A percentile compares a stretch with the other conserved stretches of the same genome.
Conservation (phyloP, 2,329 filamentous ascomycete genomes). For the Neonectria coccinea region DNA sequence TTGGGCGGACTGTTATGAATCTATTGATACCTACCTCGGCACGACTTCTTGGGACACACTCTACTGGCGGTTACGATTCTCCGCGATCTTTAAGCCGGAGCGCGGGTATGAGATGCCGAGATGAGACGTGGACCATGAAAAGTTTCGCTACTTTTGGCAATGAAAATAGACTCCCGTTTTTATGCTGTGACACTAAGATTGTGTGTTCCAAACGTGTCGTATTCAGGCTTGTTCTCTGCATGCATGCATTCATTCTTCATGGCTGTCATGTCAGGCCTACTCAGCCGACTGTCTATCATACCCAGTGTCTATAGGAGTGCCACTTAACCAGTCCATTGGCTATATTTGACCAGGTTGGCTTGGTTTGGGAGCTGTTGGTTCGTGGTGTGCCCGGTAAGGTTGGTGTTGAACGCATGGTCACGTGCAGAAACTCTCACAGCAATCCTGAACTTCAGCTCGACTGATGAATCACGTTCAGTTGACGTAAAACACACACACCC, state of each 20-base stretch:
- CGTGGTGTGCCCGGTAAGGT: neutral
- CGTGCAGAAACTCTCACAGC: neutral
- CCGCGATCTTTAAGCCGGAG: conserved; percentile 14
- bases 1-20: conserved; percentile 24
- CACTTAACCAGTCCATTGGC: neutral
- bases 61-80: conserved; percentile 7
- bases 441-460: neutral
- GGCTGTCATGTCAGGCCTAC: neutral
- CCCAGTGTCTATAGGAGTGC: too few species aligned
- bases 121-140: conserved; percentile 38
- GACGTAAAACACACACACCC: neutral
- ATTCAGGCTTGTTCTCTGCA: neutral
- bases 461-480: neutral
- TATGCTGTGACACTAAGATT: conserved; percentile 14
- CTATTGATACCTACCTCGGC: conserved; percentile 25
- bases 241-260: neutral
- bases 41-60: conserved; percentile 13
- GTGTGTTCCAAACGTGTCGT: neutral
- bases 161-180: conserved; percentile 38
- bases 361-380: neutral
- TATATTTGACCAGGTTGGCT: neutral
- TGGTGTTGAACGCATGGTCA: neutral
- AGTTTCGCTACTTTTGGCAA: conserved; percentile 42
- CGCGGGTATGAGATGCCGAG: conserved; percentile 21
- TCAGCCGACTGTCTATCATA: neutral